Conservation (phyloP, 73 alveolate species). For the Tetrahymena elliotti region DNA sequence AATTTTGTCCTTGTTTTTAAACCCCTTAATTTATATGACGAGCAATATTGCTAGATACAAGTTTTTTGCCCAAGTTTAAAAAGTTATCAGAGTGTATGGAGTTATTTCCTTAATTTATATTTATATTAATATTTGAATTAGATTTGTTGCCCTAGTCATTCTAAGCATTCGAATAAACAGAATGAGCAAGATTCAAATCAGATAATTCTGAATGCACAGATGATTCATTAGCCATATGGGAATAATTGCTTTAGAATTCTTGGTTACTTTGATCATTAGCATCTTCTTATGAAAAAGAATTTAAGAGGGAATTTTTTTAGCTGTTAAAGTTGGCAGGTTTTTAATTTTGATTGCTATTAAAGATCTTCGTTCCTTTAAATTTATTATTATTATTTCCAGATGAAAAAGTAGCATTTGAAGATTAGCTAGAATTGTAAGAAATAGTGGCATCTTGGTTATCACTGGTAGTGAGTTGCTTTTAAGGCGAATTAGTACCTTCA, state of each 20-base stretch:
- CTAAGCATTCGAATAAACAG: background rate
- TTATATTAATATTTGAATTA: background rate
- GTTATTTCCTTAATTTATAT: background rate
- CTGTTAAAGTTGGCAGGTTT: background rate
- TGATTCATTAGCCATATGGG: background rate
- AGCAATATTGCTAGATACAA: background rate
- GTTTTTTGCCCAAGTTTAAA: background rate
- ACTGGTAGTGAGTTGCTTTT: background rate
- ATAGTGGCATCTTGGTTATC: background rate
- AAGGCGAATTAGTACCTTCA: background rate
- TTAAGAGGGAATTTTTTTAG: background rate
- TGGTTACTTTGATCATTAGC: background rate
- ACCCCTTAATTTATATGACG: background rate
- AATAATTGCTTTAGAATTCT: background rate
- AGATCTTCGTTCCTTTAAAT: background rate
- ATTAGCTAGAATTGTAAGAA: background rate
- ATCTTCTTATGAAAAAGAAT: background rate
- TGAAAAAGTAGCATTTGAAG: background rate
- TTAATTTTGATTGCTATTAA: background rate
- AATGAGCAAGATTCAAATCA: background rate
- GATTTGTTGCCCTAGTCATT: background rate
- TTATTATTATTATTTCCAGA: background rate
- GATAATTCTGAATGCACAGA: background rate
- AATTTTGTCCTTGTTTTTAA: background rate
- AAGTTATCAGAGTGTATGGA: background rate